Conservation (phyloP, 2,329 filamentous ascomycete species). For the Exophiala dermatitidis region DNA sequence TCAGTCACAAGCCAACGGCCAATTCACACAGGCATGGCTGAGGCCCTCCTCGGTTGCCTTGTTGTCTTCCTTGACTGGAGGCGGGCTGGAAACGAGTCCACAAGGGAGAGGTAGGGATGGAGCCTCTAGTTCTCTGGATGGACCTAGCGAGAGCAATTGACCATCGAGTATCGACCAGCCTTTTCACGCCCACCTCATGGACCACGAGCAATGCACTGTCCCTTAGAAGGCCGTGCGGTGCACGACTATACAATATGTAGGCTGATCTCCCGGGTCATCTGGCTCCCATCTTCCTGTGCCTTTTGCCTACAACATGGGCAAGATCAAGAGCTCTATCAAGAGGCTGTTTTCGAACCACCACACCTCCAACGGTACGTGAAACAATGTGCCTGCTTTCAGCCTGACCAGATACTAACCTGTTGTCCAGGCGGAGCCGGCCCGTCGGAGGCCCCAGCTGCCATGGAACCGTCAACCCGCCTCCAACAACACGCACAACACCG, state of each 20-base stretch:
- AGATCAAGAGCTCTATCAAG: not conserved
- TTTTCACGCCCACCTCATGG: not conserved
- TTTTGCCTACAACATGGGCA: not conserved
- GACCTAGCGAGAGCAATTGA: not conserved
- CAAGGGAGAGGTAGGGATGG: too few species aligned
- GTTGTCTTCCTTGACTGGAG: not conserved
- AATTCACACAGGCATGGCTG: not conserved
- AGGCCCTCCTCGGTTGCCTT: not conserved
- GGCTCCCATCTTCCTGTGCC: not conserved
- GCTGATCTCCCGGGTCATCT: not conserved
- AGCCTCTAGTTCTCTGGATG: too few species aligned
- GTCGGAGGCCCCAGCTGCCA: not conserved
- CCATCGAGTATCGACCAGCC: not conserved
- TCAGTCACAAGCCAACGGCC: not conserved
- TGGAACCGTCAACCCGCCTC: not conserved
- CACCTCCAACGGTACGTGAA: not conserved
- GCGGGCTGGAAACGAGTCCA: not conserved
- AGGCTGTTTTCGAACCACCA: too few species aligned
- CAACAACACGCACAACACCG: not conserved
- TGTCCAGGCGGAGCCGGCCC: not conserved
- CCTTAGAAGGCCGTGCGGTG: not conserved
- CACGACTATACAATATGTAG: not conserved
- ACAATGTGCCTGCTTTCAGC: not conserved
- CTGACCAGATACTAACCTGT: not conserved
- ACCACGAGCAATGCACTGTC: not conserved